Percentiles rank a stretch among this genome's conserved stretches.
These are phyloP conservation scores for Coleophoma cylindrospora DNA, from an alignment of 2,329 filamentous ascomycete species.

Conservation along the genomic window DNA sequence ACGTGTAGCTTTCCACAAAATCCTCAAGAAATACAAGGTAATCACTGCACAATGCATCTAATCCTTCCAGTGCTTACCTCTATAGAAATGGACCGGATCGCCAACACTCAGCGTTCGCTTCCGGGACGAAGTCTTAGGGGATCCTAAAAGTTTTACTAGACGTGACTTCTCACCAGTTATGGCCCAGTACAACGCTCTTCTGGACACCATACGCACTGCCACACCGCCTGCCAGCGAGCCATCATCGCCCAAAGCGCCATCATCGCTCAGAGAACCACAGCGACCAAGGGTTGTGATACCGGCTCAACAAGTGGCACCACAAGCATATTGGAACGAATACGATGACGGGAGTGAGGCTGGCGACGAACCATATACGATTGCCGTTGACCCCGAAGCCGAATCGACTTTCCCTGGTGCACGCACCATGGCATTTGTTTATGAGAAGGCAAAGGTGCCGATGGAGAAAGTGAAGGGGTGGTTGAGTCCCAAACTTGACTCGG, in stretches of 20 bases:
- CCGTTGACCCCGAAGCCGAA: constrained; percentile 64
- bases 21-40: constrained; percentile 78
- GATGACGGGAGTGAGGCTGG: constrained; percentile 68
- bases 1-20: constrained; percentile 72
- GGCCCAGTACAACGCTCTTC: constrained; percentile 44
- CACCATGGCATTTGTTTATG: constrained; percentile 45
- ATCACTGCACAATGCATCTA: constrained; percentile 5
- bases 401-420: constrained; percentile 50
- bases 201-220: constrained; percentile 38
- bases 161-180: constrained; percentile 55
- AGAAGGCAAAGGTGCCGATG: constrained; percentile 37
- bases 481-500: constrained; percentile 20
- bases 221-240: constrained; percentile 22
- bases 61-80: not conserved
- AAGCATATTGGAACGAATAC: constrained; percentile 78
- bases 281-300: constrained; percentile 9
- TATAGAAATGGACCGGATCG: constrained; percentile 77
- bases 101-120: constrained; percentile 59
- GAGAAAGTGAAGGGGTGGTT: constrained; percentile 49
- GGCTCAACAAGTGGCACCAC: constrained; percentile 5
- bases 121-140: constrained; percentile 57
- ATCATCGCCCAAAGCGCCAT: constrained; percentile 6
- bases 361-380: constrained; percentile 65
- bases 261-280: constrained; percentile 7
- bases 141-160: constrained; percentile 67